Base-by-base conservation (phyloP, 2,329 filamentous ascomycete species). In the Talaromyces sp. region DNA sequence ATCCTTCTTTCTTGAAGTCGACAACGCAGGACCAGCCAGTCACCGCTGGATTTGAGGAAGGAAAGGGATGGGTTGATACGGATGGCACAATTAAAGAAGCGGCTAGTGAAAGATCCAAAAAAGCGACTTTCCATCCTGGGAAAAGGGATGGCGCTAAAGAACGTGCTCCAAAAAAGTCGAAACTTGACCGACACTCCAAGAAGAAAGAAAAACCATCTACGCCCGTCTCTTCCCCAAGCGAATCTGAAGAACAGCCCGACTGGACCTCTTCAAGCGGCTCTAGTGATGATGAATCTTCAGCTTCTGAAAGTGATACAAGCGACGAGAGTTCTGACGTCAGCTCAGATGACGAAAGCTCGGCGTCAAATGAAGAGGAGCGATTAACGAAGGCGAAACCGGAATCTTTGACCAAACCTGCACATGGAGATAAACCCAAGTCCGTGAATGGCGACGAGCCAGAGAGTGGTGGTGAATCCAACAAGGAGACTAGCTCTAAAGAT, bases 1-100 rank as follows among this genome's bases (percentile, higher is more conserved):
- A 92, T 65, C 91, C 92, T 0, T 89, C 85, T 4, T 97, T 96
- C 72, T 76, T 97, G 62, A 91, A 91, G 72, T 79, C 82, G 5
- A 81, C 72, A 12, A 69, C 73, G 14, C 73, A 79, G 1, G 76
- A 76, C 1, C 76, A 76, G 1, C 81, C 82, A 54, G 73, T 80
- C n/a, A 81, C 82, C 44, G 75, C 81, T 2, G 87, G 89, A 61
- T 97, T 89, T 72, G 84, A 95, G 47, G 89, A 96, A 59, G 92
- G 89, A 27, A 88, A 90, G 69, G 94, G 94, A 1, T 98, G 95
- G 94, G 84, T 96, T 0, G 89, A 96, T 68, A 85, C 87, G 64
- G 81, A 88, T 16, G 93, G 93, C 5, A 86, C 88, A 60, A 78
- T 97, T 1, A 85, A 96, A 64, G 76, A 78, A 64, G 44, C 66